Evolutionary conservation across 805 yeast species (phyloP).

Genomic region (Myxozyma geophila): DNA sequence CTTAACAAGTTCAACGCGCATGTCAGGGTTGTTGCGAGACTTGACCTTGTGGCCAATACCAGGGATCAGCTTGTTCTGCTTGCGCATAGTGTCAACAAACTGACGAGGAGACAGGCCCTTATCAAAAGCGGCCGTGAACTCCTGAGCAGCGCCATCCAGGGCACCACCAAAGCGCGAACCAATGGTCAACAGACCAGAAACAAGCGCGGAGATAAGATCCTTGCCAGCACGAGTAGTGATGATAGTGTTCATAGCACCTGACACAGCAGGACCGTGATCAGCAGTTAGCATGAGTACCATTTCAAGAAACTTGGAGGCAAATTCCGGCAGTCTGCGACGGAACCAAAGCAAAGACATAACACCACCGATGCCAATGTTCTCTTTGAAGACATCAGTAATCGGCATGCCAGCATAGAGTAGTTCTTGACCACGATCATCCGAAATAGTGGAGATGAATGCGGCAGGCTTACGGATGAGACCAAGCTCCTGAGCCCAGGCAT

Average conservation of each 20-base stretch:
- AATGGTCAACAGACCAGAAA: constrained; percentile 52
- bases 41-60: constrained; percentile 55
- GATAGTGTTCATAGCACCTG: constrained; percentile 56
- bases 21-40: constrained; percentile 55
- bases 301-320: constrained; percentile 53
- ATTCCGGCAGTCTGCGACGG: constrained; percentile 51
- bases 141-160: constrained; percentile 54
- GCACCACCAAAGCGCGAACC: constrained; percentile 56
- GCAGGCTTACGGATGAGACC: constrained; percentile 55
- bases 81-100: constrained; percentile 54
- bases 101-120: constrained; percentile 53
- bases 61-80: constrained; percentile 54
- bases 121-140: constrained; percentile 52
- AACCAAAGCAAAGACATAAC: constrained; percentile 55
- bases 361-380: constrained; percentile 55
- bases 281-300: constrained; percentile 57
- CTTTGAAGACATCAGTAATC: constrained; percentile 53
- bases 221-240: constrained; percentile 56
- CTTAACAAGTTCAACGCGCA: constrained; percentile 55
- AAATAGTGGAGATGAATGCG: constrained; percentile 53
- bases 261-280: constrained; percentile 55
- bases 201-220: constrained; percentile 53
- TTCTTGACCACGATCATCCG: constrained; percentile 56
- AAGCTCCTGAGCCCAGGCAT: constrained; percentile 55
- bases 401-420: constrained; percentile 54